Evolutionary conservation across 2,329 filamentous ascomycete genomes (phyloP), one percentile per base, ranked within the genome.

Genomic region (Hawksworthiomyces lignivorus): DNA sequence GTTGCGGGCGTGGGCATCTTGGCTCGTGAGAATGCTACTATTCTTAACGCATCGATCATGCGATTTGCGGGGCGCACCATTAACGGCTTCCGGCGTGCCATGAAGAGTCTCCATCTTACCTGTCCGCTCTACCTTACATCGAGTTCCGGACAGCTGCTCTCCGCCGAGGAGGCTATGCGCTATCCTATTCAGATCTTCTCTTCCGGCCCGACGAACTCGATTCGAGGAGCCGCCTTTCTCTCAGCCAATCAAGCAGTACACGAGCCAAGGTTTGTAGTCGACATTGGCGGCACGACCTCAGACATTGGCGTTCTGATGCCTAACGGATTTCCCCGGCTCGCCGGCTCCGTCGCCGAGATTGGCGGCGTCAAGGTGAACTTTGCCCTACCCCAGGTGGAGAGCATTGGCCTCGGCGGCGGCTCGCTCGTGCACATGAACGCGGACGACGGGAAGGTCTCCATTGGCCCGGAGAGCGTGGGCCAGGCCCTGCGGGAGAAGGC

Each of bases 211-310:
- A 52, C 50, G 33, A 52, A 52, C 46, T 70, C 65, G n/a, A 65
- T 70, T 49, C 62, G 63, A 29, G 69, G 69, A 4, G 69, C 68
- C 2, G 71, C 70, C 1, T 72, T 70, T 43, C 55, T 77, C 20
- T 52, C 55, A 3, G 20, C 31, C 32, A 30, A 31, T 20, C 19
- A 19, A 11, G 12, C 41, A 7, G 8, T 22, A 14, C 21, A 24
- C 26, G 43, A 37, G 29, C 59, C 62, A 1, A 60, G 69, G 50
- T 73, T 82, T 60, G 77, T 83, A 0, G 72, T 82, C 2, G 79
- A 83, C 51, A 74, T 83, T 42, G 79, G 80, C 1, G 79, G 80
- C 3, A 84, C 80, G 0, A 83, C 79, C 0, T 73, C 77, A 1
- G 79, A 83, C 49, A 73, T 81, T 11, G 77, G 80, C 0, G 57